Base-by-base conservation (phyloP, 2,329 filamentous ascomycete genomes). In the Helotiales sp. region DNA sequence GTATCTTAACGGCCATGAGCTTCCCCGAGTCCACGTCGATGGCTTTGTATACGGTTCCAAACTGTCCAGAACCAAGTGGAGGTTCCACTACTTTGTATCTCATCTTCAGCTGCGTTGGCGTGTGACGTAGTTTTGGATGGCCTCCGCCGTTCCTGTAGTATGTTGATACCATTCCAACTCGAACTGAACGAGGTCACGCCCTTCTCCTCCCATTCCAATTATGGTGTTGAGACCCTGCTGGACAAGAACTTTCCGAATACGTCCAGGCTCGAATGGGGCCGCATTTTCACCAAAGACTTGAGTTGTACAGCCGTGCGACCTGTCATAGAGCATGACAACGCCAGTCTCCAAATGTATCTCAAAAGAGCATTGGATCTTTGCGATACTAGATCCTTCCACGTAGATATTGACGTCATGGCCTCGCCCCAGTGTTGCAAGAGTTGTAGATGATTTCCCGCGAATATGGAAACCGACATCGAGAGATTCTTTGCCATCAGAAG, bases 11-110 rank as follows among this genome's bases (percentile, higher is more conserved):
- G 43, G 67, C 67, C 52, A 72, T 71, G 50, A 72, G 54, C 49
- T 69, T 72, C 54, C 69, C 69, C 28, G 54, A 68, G 63, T 72
- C 69, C 59, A 63, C 69, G 52, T 72, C 40, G 49, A 72, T 67
- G 43, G n/a, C 32, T 71, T 72, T 72, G 57, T 65, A 32, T 66
- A 75, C 69, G 13, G 32, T 49, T 20, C 71, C 71, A 67, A 71
- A 75, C 30, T 58, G 32, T 32, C 70, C 69, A 1, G 49, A 57
- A 64, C 59, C 54, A 28, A 66, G 64, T 43, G 57, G 32, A 55
- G 47, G 28, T 69, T 71, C 37, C 11, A 61, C 34, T 62, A 55
- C 54, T 15, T 47, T 28, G 43, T 71, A 71, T 64, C 67, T 68
- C 49, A 72, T 69, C 61, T 63, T 30, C 20, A 10, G 52, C 59